A percentile compares a stretch with the other conserved stretches of the same genome.
Conservation (phyloP, 352 stramenopile genomes). For the Globisporangium splendens region DNA sequence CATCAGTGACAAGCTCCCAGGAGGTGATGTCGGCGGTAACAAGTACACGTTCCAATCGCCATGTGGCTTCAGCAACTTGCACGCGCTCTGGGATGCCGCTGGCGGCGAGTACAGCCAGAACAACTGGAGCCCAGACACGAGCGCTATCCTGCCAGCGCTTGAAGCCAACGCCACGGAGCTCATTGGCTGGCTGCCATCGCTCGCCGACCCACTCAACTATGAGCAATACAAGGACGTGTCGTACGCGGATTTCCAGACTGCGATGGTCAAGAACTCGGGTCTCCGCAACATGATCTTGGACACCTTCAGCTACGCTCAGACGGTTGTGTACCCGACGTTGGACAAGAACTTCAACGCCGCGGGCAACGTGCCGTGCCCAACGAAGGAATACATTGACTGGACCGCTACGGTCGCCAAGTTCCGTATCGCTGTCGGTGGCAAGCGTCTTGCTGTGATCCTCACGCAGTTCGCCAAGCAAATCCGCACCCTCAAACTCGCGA, state of each 20-base stretch:
- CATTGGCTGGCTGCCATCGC: slow-evolving; percentile 24
- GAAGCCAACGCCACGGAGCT: slow-evolving; percentile 45
- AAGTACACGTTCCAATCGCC: slow-evolving; percentile 42
- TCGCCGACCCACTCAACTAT: slow-evolving; percentile 35
- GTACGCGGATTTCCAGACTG: slow-evolving; percentile 31
- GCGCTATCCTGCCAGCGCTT: slow-evolving; percentile 9
- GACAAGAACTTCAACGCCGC: slow-evolving; percentile 25
- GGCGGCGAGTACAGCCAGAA: slow-evolving; percentile 45
- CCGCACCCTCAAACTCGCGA: slow-evolving; percentile 30
- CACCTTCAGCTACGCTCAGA: slow-evolving; percentile 37
- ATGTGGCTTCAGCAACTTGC: slow-evolving; percentile 58
- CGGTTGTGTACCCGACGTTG: slow-evolving; percentile 36
- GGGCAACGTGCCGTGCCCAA: slow-evolving; percentile 17
- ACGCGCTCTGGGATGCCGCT: slow-evolving; percentile 61
- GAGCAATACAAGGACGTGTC: slow-evolving; percentile 31
- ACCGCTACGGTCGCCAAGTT: slow-evolving; percentile 34
- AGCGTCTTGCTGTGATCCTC: slow-evolving; percentile 52
- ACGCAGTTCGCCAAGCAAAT: slow-evolving; percentile 54
- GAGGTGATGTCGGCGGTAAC: slow-evolving; percentile 59
- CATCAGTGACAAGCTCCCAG: slow-evolving; percentile 39
- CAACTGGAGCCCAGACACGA: slow-evolving; percentile 42
- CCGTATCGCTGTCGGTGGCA: slow-evolving; percentile 44
- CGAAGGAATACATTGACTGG: slow-evolving; percentile 30
- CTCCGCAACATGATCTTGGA: slow-evolving; percentile 36
- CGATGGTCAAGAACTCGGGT: slow-evolving; percentile 21